Evolutionary conservation across 805 yeast species (phyloP).

Genomic region (Teunomyces pallodes): DNA sequence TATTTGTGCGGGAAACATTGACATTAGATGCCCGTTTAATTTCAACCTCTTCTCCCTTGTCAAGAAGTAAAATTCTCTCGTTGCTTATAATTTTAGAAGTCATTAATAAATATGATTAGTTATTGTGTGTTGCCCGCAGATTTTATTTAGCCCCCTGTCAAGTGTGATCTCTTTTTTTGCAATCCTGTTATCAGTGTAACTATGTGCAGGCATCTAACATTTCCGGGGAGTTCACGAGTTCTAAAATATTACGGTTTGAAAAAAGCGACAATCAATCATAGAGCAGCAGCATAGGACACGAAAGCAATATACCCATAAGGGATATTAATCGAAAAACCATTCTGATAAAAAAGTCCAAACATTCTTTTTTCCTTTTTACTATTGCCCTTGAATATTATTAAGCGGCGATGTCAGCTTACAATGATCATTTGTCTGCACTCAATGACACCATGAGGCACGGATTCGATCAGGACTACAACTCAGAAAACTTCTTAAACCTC

Average conservation of each 20-base stretch:
- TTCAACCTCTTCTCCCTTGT: conserved; percentile 13
- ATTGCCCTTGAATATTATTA: neutral
- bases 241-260: neutral
- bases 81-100: conserved; percentile 4
- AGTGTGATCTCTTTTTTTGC: conserved; percentile 1
- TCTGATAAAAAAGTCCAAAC: neutral
- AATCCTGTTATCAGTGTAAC: conserved; percentile 1
- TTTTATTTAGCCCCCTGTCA: neutral
- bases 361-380: neutral
- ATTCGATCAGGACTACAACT: conserved; percentile 58
- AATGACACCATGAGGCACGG: conserved; percentile 63
- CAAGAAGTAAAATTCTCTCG: conserved; percentile 11
- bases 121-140: neutral
- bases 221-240: neutral
- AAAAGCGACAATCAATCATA: neutral
- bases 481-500: conserved; percentile 53
- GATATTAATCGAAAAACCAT: neutral
- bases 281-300: neutral
- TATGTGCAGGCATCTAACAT: neutral
- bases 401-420: neutral
- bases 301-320: neutral
- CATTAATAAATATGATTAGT: neutral
- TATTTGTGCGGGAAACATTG: conserved; percentile 24
- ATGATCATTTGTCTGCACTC: conserved; percentile 42
- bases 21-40: conserved; percentile 31